phyloP scores from a whole-genome alignment of 495 filamentous ascomycete genomes.

The Melanomma pulvis-pyrius region DNA sequence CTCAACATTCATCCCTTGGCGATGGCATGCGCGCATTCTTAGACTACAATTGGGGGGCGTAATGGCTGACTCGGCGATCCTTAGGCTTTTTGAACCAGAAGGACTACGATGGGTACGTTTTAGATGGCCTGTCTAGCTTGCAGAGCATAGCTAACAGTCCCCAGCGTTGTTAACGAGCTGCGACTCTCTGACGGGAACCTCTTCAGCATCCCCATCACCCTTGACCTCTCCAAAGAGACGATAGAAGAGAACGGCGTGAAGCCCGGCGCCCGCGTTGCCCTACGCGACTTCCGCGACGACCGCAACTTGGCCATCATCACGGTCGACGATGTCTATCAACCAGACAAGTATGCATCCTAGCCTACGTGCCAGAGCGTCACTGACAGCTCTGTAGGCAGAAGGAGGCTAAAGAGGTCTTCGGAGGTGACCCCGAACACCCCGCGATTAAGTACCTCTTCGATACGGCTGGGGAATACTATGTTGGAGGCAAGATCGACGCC shows the following conservation, averaged over 20 bases:
- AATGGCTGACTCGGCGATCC: conserved; percentile 37
- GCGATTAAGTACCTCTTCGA: conserved; percentile 86
- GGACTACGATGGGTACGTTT: conserved; percentile 85
- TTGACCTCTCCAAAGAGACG: conserved; percentile 75
- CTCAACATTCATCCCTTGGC: not conserved
- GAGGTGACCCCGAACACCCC: conserved; percentile 90
- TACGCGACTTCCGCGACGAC: conserved; percentile 96
- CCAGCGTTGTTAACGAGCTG: conserved; percentile 81
- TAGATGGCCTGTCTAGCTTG: not conserved
- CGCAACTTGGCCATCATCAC: conserved; percentile 93
- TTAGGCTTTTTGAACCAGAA: conserved; percentile 94
- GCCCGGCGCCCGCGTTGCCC: conserved; percentile 76
- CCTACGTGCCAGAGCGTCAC: conserved; percentile 6
- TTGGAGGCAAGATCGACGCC: conserved; percentile 93
- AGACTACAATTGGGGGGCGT: not conserved
- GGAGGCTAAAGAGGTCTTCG: conserved; percentile 93
- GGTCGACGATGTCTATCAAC: conserved; percentile 93
- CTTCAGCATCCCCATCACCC: conserved; percentile 95
- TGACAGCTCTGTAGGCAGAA: conserved; percentile 62
- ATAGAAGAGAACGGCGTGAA: conserved; percentile 75
- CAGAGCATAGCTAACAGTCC: conserved; percentile 10
- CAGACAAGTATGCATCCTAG: conserved; percentile 76
- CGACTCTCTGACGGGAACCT: conserved; percentile 87
- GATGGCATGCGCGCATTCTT: not conserved
- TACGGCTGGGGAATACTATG: conserved; percentile 81